A percentile compares a stretch with the other conserved stretches of the same genome.
These are phyloP conservation scores for Ogataea kodamae DNA, from an alignment of 805 yeast species.

Conservation along the genomic window DNA sequence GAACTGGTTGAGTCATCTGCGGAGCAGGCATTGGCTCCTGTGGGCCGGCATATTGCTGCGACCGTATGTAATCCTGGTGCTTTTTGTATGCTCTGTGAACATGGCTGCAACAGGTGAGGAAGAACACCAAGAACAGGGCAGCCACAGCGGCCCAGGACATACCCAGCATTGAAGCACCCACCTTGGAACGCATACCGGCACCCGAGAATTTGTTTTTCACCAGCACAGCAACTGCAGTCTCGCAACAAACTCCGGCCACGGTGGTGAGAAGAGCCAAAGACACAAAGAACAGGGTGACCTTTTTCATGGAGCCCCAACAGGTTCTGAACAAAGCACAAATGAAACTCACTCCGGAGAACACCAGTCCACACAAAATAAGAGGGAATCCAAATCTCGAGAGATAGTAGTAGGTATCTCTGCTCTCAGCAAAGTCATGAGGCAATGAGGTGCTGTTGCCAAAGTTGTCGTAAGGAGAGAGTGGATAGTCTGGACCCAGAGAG, in stretches of 20 bases:
- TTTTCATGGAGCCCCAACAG: constrained; percentile 53
- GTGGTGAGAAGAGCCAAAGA: constrained; percentile 50
- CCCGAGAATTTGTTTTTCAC: constrained; percentile 65
- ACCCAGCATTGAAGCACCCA: constrained; percentile 60
- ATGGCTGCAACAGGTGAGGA: constrained; percentile 49
- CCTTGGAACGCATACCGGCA: constrained; percentile 40
- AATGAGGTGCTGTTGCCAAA: constrained; percentile 51
- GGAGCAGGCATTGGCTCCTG: constrained; percentile 8
- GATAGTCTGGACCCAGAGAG: constrained; percentile 59
- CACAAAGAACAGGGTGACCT: constrained; percentile 50
- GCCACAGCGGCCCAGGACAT: constrained; percentile 70
- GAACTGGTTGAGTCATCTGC: constrained; percentile 27
- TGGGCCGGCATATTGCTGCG: constrained; percentile 8
- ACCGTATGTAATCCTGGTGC: constrained; percentile 39
- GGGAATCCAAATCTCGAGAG: constrained; percentile 65
- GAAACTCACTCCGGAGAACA: constrained; percentile 61
- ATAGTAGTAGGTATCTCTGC: constrained; percentile 59
- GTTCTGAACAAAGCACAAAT: constrained; percentile 52
- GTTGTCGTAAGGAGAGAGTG: constrained; percentile 73
- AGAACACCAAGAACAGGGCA: constrained; percentile 45
- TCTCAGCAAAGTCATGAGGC: constrained; percentile 50
- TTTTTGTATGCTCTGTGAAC: constrained; percentile 48
- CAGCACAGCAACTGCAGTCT: constrained; percentile 75
- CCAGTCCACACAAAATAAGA: constrained; percentile 54
- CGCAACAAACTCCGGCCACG: constrained; percentile 62